Conservation (phyloP, 2,329 filamentous ascomycete genomes). For the Colletotrichum caudatum region DNA sequence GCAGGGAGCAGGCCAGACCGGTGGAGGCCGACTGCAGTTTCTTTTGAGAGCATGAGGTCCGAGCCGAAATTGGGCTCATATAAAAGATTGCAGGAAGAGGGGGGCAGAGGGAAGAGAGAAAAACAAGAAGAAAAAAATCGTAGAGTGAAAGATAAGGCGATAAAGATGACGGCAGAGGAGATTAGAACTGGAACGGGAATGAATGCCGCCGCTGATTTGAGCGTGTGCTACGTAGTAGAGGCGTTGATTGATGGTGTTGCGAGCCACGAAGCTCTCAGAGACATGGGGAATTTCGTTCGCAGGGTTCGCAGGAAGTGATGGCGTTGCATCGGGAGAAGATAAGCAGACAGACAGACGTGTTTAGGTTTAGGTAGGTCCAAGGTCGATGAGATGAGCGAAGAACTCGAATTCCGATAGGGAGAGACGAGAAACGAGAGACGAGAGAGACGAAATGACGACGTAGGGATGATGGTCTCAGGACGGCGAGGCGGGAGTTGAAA, state of each 20-base stretch:
- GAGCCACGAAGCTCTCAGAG: neutral
- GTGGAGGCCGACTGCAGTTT: constrained; percentile 27
- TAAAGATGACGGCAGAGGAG: neutral
- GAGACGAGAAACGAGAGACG: neutral
- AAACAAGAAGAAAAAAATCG: no score
- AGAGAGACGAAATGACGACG: constrained; percentile 16
- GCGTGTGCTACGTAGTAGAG: neutral
- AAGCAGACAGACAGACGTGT: neutral
- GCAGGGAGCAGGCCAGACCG: constrained; percentile 26
- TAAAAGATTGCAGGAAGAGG: constrained; percentile 11
- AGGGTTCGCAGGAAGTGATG: neutral
- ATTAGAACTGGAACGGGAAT: neutral
- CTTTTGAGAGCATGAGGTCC: constrained; percentile 40
- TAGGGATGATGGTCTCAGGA: constrained; percentile 1
- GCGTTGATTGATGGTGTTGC: neutral
- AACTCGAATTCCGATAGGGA: neutral
- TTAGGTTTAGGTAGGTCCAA: neutral
- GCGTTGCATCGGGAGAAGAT: neutral
- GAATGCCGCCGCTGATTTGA: neutral
- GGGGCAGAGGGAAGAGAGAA: neutral
- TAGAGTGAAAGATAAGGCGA: neutral
- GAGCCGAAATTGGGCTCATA: constrained; percentile 40
- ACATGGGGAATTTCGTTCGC: neutral
- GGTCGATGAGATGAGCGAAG: neutral
- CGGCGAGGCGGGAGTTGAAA: neutral